Evolutionary conservation across 192 early-diverging fungal genomes (phyloP), one percentile per base, ranked within the genome.

Genomic region (Linnemannia elongata): DNA sequence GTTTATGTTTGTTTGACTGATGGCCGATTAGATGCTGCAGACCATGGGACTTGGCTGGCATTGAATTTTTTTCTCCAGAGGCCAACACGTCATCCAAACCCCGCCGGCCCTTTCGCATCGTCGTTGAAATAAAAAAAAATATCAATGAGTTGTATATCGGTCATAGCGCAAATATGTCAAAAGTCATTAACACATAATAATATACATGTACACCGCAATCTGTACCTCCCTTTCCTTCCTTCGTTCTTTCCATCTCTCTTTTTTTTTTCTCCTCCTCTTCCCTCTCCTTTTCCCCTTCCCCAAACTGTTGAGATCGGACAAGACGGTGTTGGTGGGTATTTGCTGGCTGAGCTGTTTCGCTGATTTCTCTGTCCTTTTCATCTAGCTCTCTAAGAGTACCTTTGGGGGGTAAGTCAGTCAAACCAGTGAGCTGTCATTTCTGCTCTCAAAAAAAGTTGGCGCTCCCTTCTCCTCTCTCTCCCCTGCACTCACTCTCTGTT

Each of bases 11-110:
- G 60, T 66, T 33, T 66, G 27, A 66, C 60, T 3, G 60, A 66
- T 57, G 55, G 60, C 30, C 60, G 60, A 66, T 66, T 66, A 66
- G 60, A 66, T 66, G 60, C 60, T 66, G 60, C 60, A 66, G 27
- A 30, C 60, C 60, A 66, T 66, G 60, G 60, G 10, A 66, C 60
- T 9, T 66, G 60, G n/a, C 60, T 66, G 60, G 60, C 60, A 33
- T 66, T 66, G 60, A 66, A 66, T 66, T 15, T 66, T 13, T 41
- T 33, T 35, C 69, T 24, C 24, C 1, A 70, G 38, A 24, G 18
- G 38, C 3, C 20, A 41, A 71, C 30, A 41, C 20, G 2, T 20
- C 35, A n/a, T 71, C 39, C 27, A 41, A 71, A 41, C 69, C 69
- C 39, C 69, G 39, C 69, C 69, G 69, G 22, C 35, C 38, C 38